phyloP scores from a whole-genome alignment of 1,284 basidiomycete species.

The Melampsora abietis-canadensis region DNA sequence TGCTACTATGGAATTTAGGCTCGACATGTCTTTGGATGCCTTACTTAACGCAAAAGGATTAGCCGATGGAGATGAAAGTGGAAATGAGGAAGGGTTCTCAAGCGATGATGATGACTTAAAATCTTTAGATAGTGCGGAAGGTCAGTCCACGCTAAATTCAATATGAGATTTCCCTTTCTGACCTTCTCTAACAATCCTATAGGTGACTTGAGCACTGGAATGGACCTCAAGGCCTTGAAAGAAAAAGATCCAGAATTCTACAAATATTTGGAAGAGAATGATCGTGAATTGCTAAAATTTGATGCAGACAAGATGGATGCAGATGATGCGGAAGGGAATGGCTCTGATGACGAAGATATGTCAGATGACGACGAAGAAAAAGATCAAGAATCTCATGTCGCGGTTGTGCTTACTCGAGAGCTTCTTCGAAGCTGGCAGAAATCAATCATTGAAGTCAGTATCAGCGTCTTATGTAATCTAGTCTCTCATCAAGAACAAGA shows the following conservation, averaged over 20 bases:
- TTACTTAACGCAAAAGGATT: conserved; percentile 30
- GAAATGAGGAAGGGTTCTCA: conserved; percentile 7
- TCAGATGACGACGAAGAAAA: conserved; percentile 52
- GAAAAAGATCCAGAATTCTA: conserved; percentile 98
- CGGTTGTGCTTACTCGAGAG: conserved; percentile 64
- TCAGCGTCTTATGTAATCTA: background rate
- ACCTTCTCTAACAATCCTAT: background rate
- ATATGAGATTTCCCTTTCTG: background rate
- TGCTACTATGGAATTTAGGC: conserved; percentile 1
- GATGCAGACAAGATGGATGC: conserved; percentile 45
- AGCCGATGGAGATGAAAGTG: background rate
- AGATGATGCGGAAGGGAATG: conserved; percentile 48
- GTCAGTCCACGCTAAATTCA: background rate
- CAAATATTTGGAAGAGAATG: conserved; percentile 96
- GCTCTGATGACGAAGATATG: conserved; percentile 44
- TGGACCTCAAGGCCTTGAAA: conserved; percentile 79
- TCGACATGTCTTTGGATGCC: conserved; percentile 39
- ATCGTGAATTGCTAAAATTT: conserved; percentile 81
- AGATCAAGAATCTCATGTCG: conserved; percentile 57
- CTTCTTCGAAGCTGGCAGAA: conserved; percentile 82
- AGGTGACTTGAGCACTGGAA: conserved; percentile 10
- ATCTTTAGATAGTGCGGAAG: conserved; percentile 28
- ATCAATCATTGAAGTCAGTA: conserved; percentile 73
- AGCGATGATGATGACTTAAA: conserved; percentile 31
- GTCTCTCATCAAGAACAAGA: background rate